Evolutionary conservation across 805 yeast genomes (phyloP), one percentile per base, ranked within the genome.

Genomic region (Candida awuae): DNA sequence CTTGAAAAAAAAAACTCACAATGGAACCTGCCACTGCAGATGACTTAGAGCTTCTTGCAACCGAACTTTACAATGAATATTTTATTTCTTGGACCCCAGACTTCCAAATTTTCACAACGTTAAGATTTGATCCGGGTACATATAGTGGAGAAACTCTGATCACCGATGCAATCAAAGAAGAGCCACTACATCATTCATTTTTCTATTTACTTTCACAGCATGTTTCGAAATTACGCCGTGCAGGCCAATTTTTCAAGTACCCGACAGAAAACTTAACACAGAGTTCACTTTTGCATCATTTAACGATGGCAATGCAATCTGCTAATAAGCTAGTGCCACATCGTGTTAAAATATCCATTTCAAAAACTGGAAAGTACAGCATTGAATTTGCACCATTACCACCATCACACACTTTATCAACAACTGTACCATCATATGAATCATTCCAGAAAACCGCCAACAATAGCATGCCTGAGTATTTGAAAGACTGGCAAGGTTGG

Each of bases 11-110:
- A n/a, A n/a, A n/a, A n/a, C n/a, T n/a, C n/a, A n/a, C n/a, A n/a
- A n/a, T n/a, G n/a, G n/a, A n/a, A n/a, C n/a, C n/a, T n/a, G n/a
- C n/a, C n/a, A n/a, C n/a, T n/a, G n/a, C n/a, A n/a, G n/a, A n/a
- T n/a, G n/a, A n/a, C n/a, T n/a, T n/a, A n/a, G n/a, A n/a, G n/a
- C n/a, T n/a, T n/a, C 81, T 90, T 46, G 92, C 95, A n/a, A 85
- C 79, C 65, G 76, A 80, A 35, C 88, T 82, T 55, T 88, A 88
- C 62, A 76, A 75, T 47, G 65, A 79, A 32, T 90, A 84, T 52
- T 64, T 65, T 19, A 92, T 83, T 47, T 87, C 88, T 52, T 73
- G 81, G 53, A 49, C 56, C n/a, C 72, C 71, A 50, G 71, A 83
- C 48, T 60, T 71, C 51, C 60, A 34, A 23, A 56, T 85, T 13